Conservation (phyloP, 1,284 basidiomycete species). For the Malassezia yamatoensis region DNA sequence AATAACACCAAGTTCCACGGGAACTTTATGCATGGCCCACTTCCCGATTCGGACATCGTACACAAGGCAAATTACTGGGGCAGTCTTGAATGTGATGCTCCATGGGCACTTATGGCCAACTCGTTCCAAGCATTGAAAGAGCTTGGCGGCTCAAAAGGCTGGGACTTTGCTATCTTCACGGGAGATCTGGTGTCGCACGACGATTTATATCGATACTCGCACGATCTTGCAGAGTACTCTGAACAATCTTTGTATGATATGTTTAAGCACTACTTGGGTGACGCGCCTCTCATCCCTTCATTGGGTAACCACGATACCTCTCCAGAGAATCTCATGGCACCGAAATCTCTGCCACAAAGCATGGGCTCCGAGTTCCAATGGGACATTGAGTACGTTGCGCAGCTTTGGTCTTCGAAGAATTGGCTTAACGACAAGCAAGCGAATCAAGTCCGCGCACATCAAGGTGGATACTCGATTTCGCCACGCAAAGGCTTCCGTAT, state of each 20-base stretch:
- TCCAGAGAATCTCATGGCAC: conserved; percentile 31
- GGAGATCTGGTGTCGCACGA: conserved; percentile 61
- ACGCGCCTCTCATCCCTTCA: conserved; percentile 36
- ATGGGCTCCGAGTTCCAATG: conserved; percentile 31
- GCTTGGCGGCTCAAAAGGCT: conserved; percentile 55
- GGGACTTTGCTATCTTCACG: conserved; percentile 62
- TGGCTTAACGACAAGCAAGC: conserved; percentile 61
- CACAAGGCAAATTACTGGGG: conserved; percentile 40
- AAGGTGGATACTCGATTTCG: conserved; percentile 63
- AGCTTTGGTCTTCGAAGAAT: conserved; percentile 49
- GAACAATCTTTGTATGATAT: conserved; percentile 42
- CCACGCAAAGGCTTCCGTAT: conserved; percentile 61
- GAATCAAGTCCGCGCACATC: conserved; percentile 59
- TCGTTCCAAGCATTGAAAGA: conserved; percentile 61
- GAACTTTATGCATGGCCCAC: conserved; percentile 49
- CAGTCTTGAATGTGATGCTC: conserved; percentile 57
- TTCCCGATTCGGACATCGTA: conserved; percentile 23
- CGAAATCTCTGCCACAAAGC: conserved; percentile 28
- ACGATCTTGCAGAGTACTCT: conserved; percentile 37
- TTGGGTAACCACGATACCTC: conserved; percentile 45
- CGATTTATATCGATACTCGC: conserved; percentile 34
- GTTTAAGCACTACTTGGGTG: conserved; percentile 28
- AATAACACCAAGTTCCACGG: conserved; percentile 48
- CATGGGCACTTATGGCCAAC: conserved; percentile 58
- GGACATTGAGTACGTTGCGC: conserved; percentile 37